Conservation (phyloP, 805 yeast species). For the Starmerella bombicola region DNA sequence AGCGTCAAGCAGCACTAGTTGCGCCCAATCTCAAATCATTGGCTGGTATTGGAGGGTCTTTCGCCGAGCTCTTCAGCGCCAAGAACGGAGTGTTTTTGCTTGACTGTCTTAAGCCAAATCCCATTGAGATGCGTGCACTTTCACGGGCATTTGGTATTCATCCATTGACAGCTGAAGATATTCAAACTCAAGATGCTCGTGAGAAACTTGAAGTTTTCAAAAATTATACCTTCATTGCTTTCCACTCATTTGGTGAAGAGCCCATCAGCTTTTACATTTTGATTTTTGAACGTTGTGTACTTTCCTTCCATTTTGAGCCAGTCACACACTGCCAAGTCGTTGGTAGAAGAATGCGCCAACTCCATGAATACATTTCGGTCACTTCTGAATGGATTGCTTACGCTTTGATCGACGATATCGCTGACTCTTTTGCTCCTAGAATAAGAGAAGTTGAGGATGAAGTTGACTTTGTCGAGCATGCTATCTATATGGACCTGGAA, state of each 20-base stretch:
- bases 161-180: slow-evolving; percentile 96
- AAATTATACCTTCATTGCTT: slow-evolving; percentile 85
- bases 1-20: slow-evolving; percentile 75
- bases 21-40: slow-evolving; percentile 74
- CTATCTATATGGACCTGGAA: slow-evolving; percentile 63
- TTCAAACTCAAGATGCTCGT: slow-evolving; percentile 89
- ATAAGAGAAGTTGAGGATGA: slow-evolving; percentile 46
- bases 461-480: slow-evolving; percentile 57
- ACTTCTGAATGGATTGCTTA: slow-evolving; percentile 55
- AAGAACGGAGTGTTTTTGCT: slow-evolving; percentile 69
- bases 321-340: slow-evolving; percentile 43
- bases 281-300: slow-evolving; percentile 46
- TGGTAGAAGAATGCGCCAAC: slow-evolving; percentile 49
- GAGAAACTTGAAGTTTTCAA: slow-evolving; percentile 91
- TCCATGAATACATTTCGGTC: slow-evolving; percentile 47
- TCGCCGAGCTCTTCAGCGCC: slow-evolving; percentile 54
- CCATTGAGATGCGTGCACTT: slow-evolving; percentile 79
- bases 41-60: slow-evolving; percentile 43
- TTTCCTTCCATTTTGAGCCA: slow-evolving; percentile 48
- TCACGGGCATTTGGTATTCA: slow-evolving; percentile 93
- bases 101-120: slow-evolving; percentile 88
- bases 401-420: slow-evolving; percentile 52
- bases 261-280: slow-evolving; percentile 48
- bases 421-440: slow-evolving; percentile 51
- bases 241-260: slow-evolving; percentile 66